Conservation (phyloP, 345 rosid genomes). For the Turritis glabra region DNA sequence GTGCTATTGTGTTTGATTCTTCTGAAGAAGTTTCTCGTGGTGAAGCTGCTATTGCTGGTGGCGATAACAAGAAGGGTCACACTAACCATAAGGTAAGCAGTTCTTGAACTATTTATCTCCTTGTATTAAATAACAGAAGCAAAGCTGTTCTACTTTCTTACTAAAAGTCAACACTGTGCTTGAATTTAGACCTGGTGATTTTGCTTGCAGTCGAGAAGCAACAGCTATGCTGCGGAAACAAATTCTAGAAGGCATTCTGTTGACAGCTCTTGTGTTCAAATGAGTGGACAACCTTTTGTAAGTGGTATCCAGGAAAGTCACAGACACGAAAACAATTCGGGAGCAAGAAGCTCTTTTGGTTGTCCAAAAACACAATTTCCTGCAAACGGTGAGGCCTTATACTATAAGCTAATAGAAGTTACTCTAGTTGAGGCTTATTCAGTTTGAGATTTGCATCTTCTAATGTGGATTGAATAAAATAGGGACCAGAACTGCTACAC, state of each 20-base stretch:
- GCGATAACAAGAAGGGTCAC: conserved; percentile 41
- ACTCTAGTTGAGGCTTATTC: neutral
- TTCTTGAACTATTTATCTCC: neutral
- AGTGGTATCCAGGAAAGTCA: conserved; percentile 41
- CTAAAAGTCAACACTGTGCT: conserved; percentile 1
- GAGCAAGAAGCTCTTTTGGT: conserved; percentile 43
- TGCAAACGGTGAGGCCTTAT: conserved; percentile 30
- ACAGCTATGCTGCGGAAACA: conserved; percentile 42
- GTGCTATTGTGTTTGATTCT: conserved; percentile 35
- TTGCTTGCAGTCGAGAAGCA: conserved; percentile 48
- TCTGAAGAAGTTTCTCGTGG: conserved; percentile 39
- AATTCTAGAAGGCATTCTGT: conserved; percentile 41
- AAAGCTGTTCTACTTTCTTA: neutral
- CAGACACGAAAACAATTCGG: conserved; percentile 30
- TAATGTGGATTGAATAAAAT: conserved; percentile 24
- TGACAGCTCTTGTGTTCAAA: conserved; percentile 35
- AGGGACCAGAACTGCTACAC: conserved; percentile 41
- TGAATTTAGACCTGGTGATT: conserved; percentile 23
- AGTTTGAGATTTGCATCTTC: conserved; percentile 6
- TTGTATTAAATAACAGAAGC: neutral
- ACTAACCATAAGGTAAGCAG: conserved; percentile 49
- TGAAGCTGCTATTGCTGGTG: conserved; percentile 33
- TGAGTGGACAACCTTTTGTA: conserved; percentile 40
- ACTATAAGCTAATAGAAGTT: conserved; percentile 12
- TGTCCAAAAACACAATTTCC: conserved; percentile 35